These are phyloP conservation scores for Colletotrichum sp. DNA, from an alignment of 2,329 filamentous ascomycete genomes.

Conservation along the genomic window DNA sequence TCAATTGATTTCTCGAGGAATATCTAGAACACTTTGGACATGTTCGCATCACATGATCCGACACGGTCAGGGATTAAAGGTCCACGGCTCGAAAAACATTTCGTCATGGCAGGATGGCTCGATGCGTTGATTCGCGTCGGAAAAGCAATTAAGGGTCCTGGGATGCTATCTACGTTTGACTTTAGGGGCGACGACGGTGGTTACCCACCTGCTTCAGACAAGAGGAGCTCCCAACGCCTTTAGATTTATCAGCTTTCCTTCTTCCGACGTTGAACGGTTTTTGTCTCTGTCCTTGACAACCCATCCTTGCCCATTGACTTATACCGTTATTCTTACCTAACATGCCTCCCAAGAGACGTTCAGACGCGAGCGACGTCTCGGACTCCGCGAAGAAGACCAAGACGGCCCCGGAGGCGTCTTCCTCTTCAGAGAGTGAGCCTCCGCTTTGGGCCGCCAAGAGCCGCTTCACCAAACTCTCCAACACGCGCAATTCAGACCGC, in stretches of 20 bases:
- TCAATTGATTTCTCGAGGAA: not conserved
- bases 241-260: not conserved
- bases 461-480: constrained; percentile 37
- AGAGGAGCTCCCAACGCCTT: not conserved
- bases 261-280: too few species aligned
- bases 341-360: constrained; percentile 4
- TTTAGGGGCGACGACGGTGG: not conserved
- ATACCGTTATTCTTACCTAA: not conserved
- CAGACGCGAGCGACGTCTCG: not conserved
- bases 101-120: not conserved
- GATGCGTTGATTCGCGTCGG: not conserved
- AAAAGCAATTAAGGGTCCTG: not conserved
- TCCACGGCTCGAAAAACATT: not conserved
- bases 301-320: not conserved
- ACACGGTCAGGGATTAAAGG: not conserved
- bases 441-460: constrained; percentile 18
- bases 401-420: not conserved
- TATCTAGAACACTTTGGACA: not conserved
- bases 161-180: not conserved
- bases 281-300: not conserved
- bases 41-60: not conserved
- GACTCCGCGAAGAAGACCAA: constrained; percentile 1
- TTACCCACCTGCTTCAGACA: not conserved
- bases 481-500: constrained; percentile 35
- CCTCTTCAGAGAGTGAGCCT: not conserved